Evolutionary conservation across 305 asterid genomes (phyloP), one percentile per base, ranked within the genome.

Genomic region (Fraxinus albicans): DNA sequence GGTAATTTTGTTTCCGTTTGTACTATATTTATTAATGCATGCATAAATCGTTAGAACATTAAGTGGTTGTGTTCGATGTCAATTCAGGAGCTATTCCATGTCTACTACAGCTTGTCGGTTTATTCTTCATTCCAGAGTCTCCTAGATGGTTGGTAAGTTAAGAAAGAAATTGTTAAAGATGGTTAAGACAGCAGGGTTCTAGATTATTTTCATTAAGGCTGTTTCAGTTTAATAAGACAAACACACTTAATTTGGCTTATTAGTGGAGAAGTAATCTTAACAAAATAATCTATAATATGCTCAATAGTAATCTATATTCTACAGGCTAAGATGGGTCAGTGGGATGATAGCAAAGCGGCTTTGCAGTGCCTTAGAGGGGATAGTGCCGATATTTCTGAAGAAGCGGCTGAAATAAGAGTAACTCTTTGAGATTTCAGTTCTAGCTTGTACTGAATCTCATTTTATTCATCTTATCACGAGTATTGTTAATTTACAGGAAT

Each of bases 81-180:
- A 77, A 87, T 85, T 83, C 92, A 95, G 99, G 97, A 86, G 81
- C 79, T 60, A 79, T 94, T 58, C 97, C 97, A 2, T 92, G 99
- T 77, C 34, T 91, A 35, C 63, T 95, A 80, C 90, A 90, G 83
- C 86, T 92, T 79, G 34, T 92, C 15, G 97, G 97, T 73, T 89
- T 95, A 67, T 75, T 85, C 81, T 79, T 92, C 87, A 91, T 94
- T 79, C 97, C 97, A 4, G 99, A 94, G 85, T 96, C 99, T 73
- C 98, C 98, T 15, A 87, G 98, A 89, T 94, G 98, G 99, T 90
- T 93, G 92, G 97, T 95, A 86, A 87, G 89, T 79, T 84, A 44
- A 4, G 36, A 40, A 40, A 44, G 21, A 76, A 25, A 31, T 69
- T 8, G n/a, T 79, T 36, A 67, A 73, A 27, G 34, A 76, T 73